Evolutionary conservation across 2,329 filamentous ascomycete genomes (phyloP).

Genomic region (Aspergillus sclerotialis): DNA sequence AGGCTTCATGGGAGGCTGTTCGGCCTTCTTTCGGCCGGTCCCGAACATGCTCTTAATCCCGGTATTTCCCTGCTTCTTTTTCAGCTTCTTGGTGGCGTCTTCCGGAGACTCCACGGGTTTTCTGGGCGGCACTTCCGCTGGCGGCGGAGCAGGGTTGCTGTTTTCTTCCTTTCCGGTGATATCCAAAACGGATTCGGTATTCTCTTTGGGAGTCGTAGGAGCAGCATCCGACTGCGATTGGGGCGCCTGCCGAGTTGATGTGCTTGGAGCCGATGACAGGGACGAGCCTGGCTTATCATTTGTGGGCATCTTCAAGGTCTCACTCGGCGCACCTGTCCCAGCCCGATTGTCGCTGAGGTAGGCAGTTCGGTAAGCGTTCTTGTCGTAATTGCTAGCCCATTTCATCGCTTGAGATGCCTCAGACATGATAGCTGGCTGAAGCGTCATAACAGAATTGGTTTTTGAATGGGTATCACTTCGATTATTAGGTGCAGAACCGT

Average conservation of each 20-base stretch:
- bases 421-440: constrained; percentile 75
- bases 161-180: constrained; percentile 8
- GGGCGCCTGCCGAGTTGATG: constrained; percentile 21
- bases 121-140: constrained; percentile 25
- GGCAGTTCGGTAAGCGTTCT: constrained; percentile 74
- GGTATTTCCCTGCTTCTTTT: constrained; percentile 35
- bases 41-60: constrained; percentile 41
- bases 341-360: constrained; percentile 70
- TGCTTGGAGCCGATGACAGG: constrained; percentile 16
- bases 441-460: constrained; percentile 82
- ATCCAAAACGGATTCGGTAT: constrained; percentile 10
- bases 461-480: constrained; percentile 55
- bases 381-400: constrained; percentile 94
- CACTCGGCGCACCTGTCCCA: constrained; percentile 57
- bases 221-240: constrained; percentile 25
- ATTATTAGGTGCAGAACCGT: constrained; percentile 49
- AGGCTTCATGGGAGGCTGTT: constrained; percentile 26
- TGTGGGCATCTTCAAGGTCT: constrained; percentile 31
- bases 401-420: constrained; percentile 93
- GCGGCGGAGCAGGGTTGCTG: constrained; percentile 13
- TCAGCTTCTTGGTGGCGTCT: constrained; percentile 35
- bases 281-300: constrained; percentile 28
- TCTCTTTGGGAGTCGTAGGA: constrained; percentile 17
- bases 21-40: constrained; percentile 32
- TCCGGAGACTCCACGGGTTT: constrained; percentile 23